Conservation (phyloP, 2,329 filamentous ascomycete genomes). For the Fusarium tjaetaba region DNA sequence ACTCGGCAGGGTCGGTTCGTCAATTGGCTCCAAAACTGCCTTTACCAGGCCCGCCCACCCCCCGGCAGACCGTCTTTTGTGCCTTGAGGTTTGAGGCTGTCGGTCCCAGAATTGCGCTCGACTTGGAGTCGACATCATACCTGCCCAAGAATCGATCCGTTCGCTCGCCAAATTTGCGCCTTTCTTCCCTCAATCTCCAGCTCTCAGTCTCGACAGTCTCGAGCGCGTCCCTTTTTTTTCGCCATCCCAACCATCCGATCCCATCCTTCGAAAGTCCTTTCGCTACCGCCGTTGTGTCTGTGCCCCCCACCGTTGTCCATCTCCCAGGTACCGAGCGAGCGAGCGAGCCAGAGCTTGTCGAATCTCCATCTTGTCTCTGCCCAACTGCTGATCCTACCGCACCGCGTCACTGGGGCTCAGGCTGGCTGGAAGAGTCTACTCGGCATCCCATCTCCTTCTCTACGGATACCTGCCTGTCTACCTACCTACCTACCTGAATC, state of each 20-base stretch:
- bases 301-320: conserved; percentile 42
- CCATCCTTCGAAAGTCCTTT: conserved; percentile 34
- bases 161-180: conserved; percentile 40
- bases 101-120: conserved; percentile 35
- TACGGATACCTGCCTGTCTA: conserved; percentile 4
- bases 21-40: conserved; percentile 44
- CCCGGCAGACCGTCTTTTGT: conserved; percentile 46
- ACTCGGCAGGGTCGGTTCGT: conserved; percentile 44
- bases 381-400: conserved; percentile 46
- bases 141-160: conserved; percentile 34
- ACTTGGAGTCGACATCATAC: conserved; percentile 45
- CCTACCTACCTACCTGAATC: conserved; percentile 17
- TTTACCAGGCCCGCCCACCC: conserved; percentile 36
- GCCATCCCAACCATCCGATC: background rate
- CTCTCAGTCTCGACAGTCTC: conserved; percentile 22
- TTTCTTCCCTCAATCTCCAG: conserved; percentile 33
- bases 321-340: conserved; percentile 38
- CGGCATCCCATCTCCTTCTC: conserved; percentile 29
- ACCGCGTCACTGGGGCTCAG: conserved; percentile 41
- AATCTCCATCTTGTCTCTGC: conserved; percentile 44
- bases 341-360: conserved; percentile 36
- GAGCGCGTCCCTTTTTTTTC: conserved; percentile 23
- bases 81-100: conserved; percentile 40
- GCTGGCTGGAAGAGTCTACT: conserved; percentile 34
- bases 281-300: conserved; percentile 34